Percentiles rank a stretch among this genome's conserved stretches.
phyloP scores from a whole-genome alignment of 768 basidiomycete species.

The Mycena vulgaris region DNA sequence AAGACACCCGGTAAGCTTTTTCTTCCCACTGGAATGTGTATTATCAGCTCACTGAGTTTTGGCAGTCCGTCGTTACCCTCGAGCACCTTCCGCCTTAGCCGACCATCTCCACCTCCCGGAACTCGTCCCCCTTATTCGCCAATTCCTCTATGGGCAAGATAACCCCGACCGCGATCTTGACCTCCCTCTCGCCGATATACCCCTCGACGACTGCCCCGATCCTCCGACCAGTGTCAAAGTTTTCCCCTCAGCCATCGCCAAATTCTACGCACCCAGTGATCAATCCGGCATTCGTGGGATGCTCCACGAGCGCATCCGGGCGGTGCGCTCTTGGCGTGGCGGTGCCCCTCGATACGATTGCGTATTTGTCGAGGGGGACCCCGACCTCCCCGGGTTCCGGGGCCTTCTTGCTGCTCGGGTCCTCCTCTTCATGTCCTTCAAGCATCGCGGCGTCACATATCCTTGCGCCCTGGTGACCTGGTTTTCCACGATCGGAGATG shows the following conservation, averaged over 20 bases:
- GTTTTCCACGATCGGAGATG: too few species aligned
- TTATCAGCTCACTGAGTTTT: too few species aligned
- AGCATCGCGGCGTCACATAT: too few species aligned
- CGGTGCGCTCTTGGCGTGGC: too few species aligned
- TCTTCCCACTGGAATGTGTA: too few species aligned
- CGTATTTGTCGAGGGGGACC: too few species aligned
- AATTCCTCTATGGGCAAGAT: slow-evolving; percentile 46
- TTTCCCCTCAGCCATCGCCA: slow-evolving; percentile 47
- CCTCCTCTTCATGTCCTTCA: too few species aligned
- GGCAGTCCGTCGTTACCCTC: slow-evolving; percentile 28
- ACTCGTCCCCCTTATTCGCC: slow-evolving; percentile 41
- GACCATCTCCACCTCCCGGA: slow-evolving; percentile 22
- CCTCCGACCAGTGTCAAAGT: slow-evolving; percentile 39
- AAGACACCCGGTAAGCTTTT: slow-evolving; percentile 10
- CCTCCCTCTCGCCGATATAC: background rate
- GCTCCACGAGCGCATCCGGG: slow-evolving; percentile 37
- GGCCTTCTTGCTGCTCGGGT: too few species aligned
- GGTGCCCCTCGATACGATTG: too few species aligned
- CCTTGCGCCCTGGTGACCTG: too few species aligned
- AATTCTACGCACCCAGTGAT: slow-evolving; percentile 45
- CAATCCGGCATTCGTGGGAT: slow-evolving; percentile 35
- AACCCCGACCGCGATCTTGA: slow-evolving; percentile 39
- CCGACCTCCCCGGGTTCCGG: too few species aligned
- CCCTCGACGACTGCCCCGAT: slow-evolving; percentile 34
- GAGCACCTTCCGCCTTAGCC: slow-evolving; percentile 20